Percentiles rank a stretch among this genome's conserved stretches.
These are phyloP conservation scores for Cladosporium halotolerans DNA, from an alignment of 2,329 filamentous ascomycete genomes.

Conservation along the genomic window DNA sequence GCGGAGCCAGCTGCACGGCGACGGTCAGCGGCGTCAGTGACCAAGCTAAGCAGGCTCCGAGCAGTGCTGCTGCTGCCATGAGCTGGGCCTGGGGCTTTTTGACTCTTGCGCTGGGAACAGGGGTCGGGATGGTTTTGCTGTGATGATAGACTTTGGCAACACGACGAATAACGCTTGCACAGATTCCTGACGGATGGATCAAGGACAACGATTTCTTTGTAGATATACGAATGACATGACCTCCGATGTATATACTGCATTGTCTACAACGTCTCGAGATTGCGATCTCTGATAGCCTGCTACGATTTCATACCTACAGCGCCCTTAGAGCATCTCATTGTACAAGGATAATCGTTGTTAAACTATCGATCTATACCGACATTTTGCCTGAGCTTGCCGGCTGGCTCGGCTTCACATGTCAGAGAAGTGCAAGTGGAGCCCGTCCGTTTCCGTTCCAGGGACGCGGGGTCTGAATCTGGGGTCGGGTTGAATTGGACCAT, in stretches of 20 bases:
- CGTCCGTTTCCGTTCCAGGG: no score
- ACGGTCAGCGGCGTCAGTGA: constrained; percentile 49
- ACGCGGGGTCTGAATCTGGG: no score
- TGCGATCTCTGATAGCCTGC: no score
- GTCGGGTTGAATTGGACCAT: no score
- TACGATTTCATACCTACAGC: no score
- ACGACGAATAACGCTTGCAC: no score
- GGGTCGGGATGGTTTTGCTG: constrained; percentile 35
- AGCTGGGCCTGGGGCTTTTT: constrained; percentile 28
- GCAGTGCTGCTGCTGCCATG: constrained; percentile 26
- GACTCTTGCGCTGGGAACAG: constrained; percentile 26
- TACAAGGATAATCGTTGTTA: no score
- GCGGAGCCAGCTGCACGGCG: constrained; percentile 68
- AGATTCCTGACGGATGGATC: neutral
- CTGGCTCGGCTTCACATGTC: constrained; percentile 12
- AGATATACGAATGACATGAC: constrained; percentile 4
- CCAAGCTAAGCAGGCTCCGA: constrained; percentile 40
- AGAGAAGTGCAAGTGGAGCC: neutral
- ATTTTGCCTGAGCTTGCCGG: neutral
- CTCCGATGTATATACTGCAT: neutral
- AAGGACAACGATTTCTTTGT: neutral
- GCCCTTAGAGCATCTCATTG: no score
- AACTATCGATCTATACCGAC: no score
- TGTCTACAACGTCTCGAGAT: no score
- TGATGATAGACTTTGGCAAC: constrained; percentile 14